Base-by-base conservation (phyloP, 495 filamentous ascomycete genomes). In the Eremomyces bilateralis region DNA sequence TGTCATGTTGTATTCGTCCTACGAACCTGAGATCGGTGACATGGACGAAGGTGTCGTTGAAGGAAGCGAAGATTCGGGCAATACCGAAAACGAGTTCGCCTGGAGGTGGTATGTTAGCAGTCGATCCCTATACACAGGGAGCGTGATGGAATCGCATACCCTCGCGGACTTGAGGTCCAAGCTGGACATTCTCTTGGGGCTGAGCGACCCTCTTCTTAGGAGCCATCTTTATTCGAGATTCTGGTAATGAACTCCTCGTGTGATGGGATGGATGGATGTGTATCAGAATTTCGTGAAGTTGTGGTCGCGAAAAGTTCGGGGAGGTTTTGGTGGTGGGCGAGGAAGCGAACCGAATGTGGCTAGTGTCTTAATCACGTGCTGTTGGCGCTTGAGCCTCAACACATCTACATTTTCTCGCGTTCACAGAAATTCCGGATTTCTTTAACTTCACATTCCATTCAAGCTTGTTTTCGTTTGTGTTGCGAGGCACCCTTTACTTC, bases 1-100 rank as follows among this genome's bases (percentile, higher is more conserved):
- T 36, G 17, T 41, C 15, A 31, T 15, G 4, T 20, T 31, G 21
- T 25, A 18, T 32, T 13, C 19, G 19, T 21, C 30, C n/a, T 8
- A 84, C 79, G 61, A 59, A 90, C 78, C 66, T 73, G 57, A 97
- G 81, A 85, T 95, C 90, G 67, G 88, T 95, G 53, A 95, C 80
- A 65, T 97, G 88, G 59, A 94, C 82, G 75, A 88, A 90, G 62
- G 81, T 91, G 53, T 91, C 82, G 60, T 92, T 95, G 78, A 95
- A 93, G 42, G 78, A 88, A 48, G 88, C 88, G 65, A 95, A 99
- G 67, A 99, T 99, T 52, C 88, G 78, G 53, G 85, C 88, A 64
- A 93, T 83, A 53, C 90, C 88, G 62, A 95, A 95, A 62, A 95
- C 85, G 58, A 92, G 79, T 63, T 91, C 84, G 59, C 84, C 83